A percentile compares a stretch with the other conserved stretches of the same genome.
These are phyloP conservation scores for Ceratocystis cubensis DNA, from an alignment of 2,329 filamentous ascomycete genomes.

Conservation along the genomic window DNA sequence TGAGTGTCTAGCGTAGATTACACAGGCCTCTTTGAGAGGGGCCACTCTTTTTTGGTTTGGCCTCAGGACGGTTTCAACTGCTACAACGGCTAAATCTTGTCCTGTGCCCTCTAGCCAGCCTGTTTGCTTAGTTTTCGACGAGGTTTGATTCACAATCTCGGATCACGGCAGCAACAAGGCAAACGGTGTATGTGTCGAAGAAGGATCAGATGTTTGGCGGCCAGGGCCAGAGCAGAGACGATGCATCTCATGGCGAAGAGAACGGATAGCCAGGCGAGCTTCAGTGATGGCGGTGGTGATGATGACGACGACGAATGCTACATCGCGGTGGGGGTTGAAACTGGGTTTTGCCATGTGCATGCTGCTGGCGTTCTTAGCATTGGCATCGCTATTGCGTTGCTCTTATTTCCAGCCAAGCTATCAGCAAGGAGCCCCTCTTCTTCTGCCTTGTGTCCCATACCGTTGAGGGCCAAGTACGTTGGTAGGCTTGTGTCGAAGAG, in stretches of 20 bases:
- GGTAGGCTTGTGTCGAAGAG: not conserved
- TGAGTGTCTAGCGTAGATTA: no score
- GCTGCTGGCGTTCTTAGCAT: no score
- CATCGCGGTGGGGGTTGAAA: no score
- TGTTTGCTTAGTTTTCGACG: not conserved
- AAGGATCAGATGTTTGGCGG: not conserved
- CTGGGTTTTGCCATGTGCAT: no score
- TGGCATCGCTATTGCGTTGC: no score
- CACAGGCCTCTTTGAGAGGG: not conserved
- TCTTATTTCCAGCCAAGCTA: not conserved
- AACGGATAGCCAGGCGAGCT: no score
- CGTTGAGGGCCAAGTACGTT: not conserved
- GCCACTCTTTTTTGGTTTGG: not conserved
- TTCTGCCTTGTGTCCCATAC: not conserved
- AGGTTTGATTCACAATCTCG: not conserved
- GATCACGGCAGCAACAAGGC: not conserved
- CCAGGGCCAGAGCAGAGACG: not conserved
- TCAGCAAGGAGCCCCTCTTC: not conserved
- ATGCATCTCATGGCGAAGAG: not conserved
- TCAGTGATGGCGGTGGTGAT: no score
- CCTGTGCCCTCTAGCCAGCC: not conserved
- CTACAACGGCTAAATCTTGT: not conserved
- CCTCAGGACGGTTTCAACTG: conserved; percentile 1
- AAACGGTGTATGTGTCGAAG: not conserved
- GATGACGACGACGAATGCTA: no score